A percentile compares a stretch with the other conserved stretches of the same genome.
phyloP scores from a whole-genome alignment of 495 filamentous ascomycete genomes.

The Neurospora africana region DNA sequence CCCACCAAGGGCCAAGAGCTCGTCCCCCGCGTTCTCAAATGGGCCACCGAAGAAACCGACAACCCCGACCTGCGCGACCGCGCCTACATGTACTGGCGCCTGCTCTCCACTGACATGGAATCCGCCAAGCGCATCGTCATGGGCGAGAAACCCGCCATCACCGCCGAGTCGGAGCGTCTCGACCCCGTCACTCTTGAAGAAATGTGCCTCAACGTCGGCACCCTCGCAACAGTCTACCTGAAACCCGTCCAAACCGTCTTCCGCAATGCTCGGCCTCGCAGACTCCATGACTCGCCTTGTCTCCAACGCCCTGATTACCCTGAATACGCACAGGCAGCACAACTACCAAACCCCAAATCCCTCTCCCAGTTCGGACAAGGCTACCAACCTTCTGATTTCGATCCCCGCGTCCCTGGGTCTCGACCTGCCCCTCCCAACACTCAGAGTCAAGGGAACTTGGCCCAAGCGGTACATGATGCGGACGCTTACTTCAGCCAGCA shows the following conservation, averaged over 20 bases:
- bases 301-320: constrained; percentile 57
- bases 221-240: constrained; percentile 96
- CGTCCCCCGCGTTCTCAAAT: constrained; percentile 86
- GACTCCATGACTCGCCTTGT: constrained; percentile 69
- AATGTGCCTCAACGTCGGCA: constrained; percentile 83
- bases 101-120: constrained; percentile 85
- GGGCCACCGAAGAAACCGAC: constrained; percentile 86
- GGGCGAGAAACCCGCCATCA: constrained; percentile 87
- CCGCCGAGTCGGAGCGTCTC: constrained; percentile 81
- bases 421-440: background rate
- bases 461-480: constrained; percentile 66
- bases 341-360: constrained; percentile 25
- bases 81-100: constrained; percentile 96
- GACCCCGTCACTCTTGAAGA: constrained; percentile 75
- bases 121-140: constrained; percentile 87
- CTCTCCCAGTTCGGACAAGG: constrained; percentile 41
- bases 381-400: constrained; percentile 30
- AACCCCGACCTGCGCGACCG: constrained; percentile 95
- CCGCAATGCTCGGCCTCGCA: constrained; percentile 62
- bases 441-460: constrained; percentile 32
- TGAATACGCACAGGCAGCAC: constrained; percentile 6
- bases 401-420: constrained; percentile 19
- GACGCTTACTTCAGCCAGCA: constrained; percentile 78
- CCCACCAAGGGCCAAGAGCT: constrained; percentile 78
- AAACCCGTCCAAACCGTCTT: constrained; percentile 95